Conservation (phyloP, 2,329 filamentous ascomycete genomes). For the Fusarium phyllophilum region DNA sequence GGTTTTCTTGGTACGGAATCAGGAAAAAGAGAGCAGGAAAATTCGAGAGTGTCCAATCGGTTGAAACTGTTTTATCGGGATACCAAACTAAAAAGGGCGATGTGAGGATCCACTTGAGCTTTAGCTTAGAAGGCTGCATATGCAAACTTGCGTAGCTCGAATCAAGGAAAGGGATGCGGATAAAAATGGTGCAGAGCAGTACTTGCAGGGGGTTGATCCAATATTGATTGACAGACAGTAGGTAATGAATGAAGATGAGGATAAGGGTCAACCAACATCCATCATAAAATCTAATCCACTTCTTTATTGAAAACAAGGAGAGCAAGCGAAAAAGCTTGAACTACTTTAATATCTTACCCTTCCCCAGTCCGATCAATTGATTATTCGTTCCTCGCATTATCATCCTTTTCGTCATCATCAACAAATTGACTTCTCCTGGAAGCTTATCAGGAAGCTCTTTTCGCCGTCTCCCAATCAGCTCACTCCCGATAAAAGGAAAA, state of each 20-base stretch:
- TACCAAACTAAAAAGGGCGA: not conserved
- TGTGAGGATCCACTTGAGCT: slow-evolving; percentile 16
- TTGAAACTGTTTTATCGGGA: slow-evolving; percentile 11
- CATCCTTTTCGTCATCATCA: slow-evolving; percentile 6
- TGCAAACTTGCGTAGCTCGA: slow-evolving; percentile 9
- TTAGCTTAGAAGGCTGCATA: not conserved
- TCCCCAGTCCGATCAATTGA: not conserved
- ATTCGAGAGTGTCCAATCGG: slow-evolving; percentile 20
- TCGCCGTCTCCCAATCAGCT: not conserved
- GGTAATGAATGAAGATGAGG: slow-evolving; percentile 3
- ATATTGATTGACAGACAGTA: not conserved
- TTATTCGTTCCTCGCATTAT: not conserved
- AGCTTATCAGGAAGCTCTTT: slow-evolving; percentile 11
- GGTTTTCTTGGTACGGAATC: not conserved
- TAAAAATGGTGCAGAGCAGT: slow-evolving; percentile 10
- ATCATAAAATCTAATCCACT: not conserved
- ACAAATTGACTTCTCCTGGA: not conserved
- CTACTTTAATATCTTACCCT: slow-evolving; percentile 2
- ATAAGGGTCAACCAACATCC: slow-evolving; percentile 9
- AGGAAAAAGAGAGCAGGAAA: not conserved
- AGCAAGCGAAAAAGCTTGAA: slow-evolving; percentile 7
- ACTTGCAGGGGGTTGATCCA: slow-evolving; percentile 8
- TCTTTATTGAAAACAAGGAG: not conserved
- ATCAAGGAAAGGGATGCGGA: slow-evolving; percentile 19
- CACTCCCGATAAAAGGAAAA: not conserved